phyloP scores from a whole-genome alignment of 345 rosid species.

The Eucalyptus pauciflora region DNA sequence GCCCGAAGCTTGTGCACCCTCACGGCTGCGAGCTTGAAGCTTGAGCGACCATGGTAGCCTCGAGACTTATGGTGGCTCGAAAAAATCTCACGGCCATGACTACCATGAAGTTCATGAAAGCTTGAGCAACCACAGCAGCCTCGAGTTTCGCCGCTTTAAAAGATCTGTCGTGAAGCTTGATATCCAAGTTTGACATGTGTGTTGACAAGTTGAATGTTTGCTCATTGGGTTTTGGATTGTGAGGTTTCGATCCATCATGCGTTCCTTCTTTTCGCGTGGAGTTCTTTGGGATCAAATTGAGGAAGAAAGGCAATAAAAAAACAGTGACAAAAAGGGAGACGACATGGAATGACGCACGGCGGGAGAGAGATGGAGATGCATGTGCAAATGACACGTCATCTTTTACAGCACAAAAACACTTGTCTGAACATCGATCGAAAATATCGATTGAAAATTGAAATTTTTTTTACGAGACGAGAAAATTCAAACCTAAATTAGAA shows the following conservation, averaged over 20 bases:
- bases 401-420: background rate
- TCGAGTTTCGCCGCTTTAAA: background rate
- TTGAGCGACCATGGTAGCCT: background rate
- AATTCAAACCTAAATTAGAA: background rate
- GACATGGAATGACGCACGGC: background rate
- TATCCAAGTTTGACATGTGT: background rate
- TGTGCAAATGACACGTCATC: background rate
- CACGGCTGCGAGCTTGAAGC: background rate
- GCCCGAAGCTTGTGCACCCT: background rate
- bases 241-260: background rate
- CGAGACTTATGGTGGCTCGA: background rate
- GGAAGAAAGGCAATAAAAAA: background rate
- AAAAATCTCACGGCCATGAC: background rate
- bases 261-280: background rate
- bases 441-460: background rate
- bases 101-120: background rate
- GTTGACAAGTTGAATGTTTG: background rate
- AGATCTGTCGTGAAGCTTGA: background rate
- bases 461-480: background rate
- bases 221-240: background rate
- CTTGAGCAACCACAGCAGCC: background rate
- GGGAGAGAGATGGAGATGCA: background rate
- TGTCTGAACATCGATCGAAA: background rate
- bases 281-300: background rate
- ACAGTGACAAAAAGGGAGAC: background rate